phyloP scores from a whole-genome alignment of 805 yeast genomes.

The Candida manassasensis region DNA sequence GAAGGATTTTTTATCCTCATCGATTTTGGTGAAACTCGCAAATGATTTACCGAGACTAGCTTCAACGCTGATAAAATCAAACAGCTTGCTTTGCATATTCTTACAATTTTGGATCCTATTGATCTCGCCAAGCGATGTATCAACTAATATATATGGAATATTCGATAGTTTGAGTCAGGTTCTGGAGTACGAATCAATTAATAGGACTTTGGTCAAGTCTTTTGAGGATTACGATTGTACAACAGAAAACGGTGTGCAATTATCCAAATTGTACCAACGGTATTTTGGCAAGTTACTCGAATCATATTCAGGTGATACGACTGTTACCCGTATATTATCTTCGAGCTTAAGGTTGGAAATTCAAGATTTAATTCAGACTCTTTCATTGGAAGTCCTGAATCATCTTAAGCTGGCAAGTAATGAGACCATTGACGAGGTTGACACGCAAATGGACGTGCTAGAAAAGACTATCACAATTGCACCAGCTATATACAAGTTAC shows the following conservation, averaged over 20 bases:
- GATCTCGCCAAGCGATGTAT: conserved; percentile 11
- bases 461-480: background rate
- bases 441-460: background rate
- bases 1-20: conserved; percentile 12
- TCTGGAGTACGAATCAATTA: conserved; percentile 24
- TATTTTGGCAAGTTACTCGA: conserved; percentile 4
- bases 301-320: conserved; percentile 1
- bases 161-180: conserved; percentile 22
- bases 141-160: conserved; percentile 16
- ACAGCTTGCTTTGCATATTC: conserved; percentile 16
- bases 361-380: conserved; percentile 2
- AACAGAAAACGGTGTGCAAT: conserved; percentile 9
- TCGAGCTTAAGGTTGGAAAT: conserved; percentile 4
- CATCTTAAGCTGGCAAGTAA: background rate
- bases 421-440: background rate
- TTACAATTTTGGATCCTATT: conserved; percentile 24
- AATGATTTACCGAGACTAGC: conserved; percentile 20
- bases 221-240: conserved; percentile 11
- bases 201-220: conserved; percentile 19
- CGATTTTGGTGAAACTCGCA: conserved; percentile 19
- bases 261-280: conserved; percentile 4
- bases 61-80: conserved; percentile 17
- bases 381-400: background rate
- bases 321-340: conserved; percentile 1
- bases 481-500: background rate